Conservation (phyloP, 2,329 filamentous ascomycete species). For the Bipolaris victoriae region DNA sequence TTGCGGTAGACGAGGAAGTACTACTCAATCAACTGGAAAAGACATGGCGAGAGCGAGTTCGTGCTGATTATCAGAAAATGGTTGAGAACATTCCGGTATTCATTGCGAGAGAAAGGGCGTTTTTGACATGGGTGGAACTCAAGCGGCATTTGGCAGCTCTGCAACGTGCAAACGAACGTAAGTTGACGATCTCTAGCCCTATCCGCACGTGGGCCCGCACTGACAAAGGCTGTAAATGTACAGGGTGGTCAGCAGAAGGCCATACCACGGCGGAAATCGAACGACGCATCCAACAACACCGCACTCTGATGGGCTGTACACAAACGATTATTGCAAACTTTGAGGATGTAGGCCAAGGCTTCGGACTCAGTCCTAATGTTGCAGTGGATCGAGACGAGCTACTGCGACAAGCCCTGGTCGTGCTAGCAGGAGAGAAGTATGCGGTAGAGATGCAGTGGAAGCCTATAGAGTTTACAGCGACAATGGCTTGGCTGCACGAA, state of each 20-base stretch:
- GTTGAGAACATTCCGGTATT: conserved; percentile 38
- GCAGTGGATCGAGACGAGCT: conserved; percentile 39
- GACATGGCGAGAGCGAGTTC: conserved; percentile 40
- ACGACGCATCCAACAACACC: conserved; percentile 42
- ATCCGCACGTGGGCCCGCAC: conserved; percentile 6
- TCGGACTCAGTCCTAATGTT: conserved; percentile 26
- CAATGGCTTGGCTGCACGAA: conserved; percentile 38
- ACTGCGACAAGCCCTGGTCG: conserved; percentile 41
- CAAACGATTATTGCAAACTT: conserved; percentile 42
- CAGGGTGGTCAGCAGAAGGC: conserved; percentile 43
- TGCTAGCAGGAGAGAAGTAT: conserved; percentile 42
- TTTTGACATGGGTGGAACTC: conserved; percentile 46
- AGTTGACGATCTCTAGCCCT: conserved; percentile 9
- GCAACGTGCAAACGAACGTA: conserved; percentile 42
- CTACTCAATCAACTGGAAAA: conserved; percentile 41
- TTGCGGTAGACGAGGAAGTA: conserved; percentile 36
- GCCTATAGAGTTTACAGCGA: conserved; percentile 37
- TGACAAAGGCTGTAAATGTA: conserved; percentile 7
- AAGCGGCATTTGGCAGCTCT: conserved; percentile 44
- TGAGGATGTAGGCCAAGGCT: conserved; percentile 37
- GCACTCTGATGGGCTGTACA: conserved; percentile 42
- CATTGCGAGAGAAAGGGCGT: conserved; percentile 42
- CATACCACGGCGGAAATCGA: conserved; percentile 38
- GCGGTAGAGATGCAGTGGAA: conserved; percentile 43
- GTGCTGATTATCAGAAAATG: conserved; percentile 35